phyloP scores from a whole-genome alignment of 169 alveolate species.

The Pseudocohnilembus persalinus region DNA sequence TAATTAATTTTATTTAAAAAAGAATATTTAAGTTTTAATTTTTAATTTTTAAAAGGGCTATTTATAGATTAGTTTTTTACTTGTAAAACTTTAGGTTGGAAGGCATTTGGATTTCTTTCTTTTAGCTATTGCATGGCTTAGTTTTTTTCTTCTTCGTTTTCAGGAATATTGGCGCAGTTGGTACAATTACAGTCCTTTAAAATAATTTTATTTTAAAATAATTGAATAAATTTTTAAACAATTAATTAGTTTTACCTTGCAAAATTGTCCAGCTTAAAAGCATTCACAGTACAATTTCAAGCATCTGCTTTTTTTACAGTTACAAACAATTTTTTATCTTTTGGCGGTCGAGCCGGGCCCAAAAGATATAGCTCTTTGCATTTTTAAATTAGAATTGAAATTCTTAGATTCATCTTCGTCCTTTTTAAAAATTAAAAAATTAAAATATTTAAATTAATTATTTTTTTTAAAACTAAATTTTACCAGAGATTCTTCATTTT shows the following conservation, averaged over 20 bases:
- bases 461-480: too few species aligned
- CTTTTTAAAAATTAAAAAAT: background rate
- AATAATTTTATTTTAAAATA: too few species aligned
- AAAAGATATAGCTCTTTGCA: background rate
- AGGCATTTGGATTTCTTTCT: background rate
- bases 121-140: background rate
- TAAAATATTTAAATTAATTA: too few species aligned
- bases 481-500: background rate
- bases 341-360: background rate
- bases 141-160: background rate
- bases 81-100: background rate
- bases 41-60: too few species aligned
- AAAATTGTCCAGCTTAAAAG: slow-evolving; percentile 6
- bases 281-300: slow-evolving; percentile 20
- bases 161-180: background rate
- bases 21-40: too few species aligned
- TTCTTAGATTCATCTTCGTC: background rate
- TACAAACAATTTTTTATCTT: background rate
- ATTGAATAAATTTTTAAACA: background rate
- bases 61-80: background rate
- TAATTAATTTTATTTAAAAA: too few species aligned
- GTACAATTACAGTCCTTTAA: background rate
- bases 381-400: background rate
- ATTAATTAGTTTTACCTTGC: background rate
- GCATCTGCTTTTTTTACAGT: slow-evolving; percentile 17